Evolutionary conservation across 106 monocot genomes (phyloP).

Genomic region (Dactylorhiza incarnata): DNA sequence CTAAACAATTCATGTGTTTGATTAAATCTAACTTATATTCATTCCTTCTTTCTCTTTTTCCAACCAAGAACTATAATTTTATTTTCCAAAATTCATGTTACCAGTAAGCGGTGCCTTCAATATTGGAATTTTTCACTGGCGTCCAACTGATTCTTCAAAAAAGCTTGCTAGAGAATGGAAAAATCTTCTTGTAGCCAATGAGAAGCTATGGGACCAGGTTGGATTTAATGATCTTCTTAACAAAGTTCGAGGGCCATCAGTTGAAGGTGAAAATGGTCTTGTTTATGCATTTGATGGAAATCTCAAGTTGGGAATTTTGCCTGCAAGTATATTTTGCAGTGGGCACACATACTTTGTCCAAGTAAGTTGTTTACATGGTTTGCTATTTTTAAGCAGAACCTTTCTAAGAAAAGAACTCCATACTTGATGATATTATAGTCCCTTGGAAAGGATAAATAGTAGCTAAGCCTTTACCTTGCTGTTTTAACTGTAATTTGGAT

Average conservation of each 20-base stretch:
- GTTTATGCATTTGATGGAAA: constrained; percentile 83
- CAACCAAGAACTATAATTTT: too few species aligned
- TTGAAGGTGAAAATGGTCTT: constrained; percentile 58
- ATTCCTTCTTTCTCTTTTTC: too few species aligned
- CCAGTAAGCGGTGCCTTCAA: constrained; percentile 75
- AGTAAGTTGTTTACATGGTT: constrained; percentile 27
- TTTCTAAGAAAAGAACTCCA: neutral
- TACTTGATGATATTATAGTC: neutral
- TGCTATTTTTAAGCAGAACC: neutral
- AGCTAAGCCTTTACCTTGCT: neutral
- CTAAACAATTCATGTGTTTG: too few species aligned
- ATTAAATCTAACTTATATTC: too few species aligned
- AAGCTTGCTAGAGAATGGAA: constrained; percentile 86
- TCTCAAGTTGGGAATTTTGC: constrained; percentile 80
- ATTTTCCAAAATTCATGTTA: neutral
- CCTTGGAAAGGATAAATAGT: neutral
- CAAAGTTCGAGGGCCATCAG: constrained; percentile 51
- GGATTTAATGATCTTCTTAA: constrained; percentile 86
- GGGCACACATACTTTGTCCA: constrained; percentile 98
- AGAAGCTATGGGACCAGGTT: constrained; percentile 81
- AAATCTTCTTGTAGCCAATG: constrained; percentile 67
- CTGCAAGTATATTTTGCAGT: constrained; percentile 98
- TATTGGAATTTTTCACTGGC: constrained; percentile 94
- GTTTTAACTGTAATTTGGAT: neutral
- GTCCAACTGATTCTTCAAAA: constrained; percentile 64